Base-by-base conservation (phyloP, 306 rosid genomes). In the Prosopis cineraria region DNA sequence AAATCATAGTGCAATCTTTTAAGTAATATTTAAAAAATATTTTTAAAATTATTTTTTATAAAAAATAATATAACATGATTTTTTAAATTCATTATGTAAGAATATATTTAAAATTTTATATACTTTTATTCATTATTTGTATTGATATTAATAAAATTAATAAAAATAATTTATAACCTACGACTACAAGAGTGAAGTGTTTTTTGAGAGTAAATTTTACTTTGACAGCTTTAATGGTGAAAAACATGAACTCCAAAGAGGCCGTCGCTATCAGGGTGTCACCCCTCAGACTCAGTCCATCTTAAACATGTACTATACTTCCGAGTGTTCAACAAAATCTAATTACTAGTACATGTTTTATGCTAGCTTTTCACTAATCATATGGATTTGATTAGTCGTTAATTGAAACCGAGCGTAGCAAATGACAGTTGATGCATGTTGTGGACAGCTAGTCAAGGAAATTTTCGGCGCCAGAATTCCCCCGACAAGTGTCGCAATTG, bases 231-330 rank as follows among this genome's bases (percentile, higher is more conserved):
- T 45, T 20, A n/a, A 50, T 52, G 59, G 25, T 6, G 25, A 20
- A 52, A 52, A 19, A n/a, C 4, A 52, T 52, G 59, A 52, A 52
- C 20, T 52, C 10, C 59, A 52, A 33, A 33, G 25, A 4, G 44
- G 45, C 76, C 22, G 41, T 71, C 76, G 56, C 75, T 33, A n/a
- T 71, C 75, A 34, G 63, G 8, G 3, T 30, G 60, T 70, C 75
- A 19, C 19, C 60, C 56, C 36, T 6, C 20, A 12, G 6, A 37
- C 36, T 6, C 20, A 12, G 6, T 41, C 31, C 39, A 22, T 20
- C 20, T 30, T n/a, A 13, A 7, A 47, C n/a, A n/a, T n/a, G n/a
- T n/a, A n/a, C n/a, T 48, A 6, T n/a, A n/a, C 3, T 9, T 7
- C 58, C n/a, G 22, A 4, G 11, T 16, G 58, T 2, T 20, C 29